A percentile compares a stretch with the other conserved stretches of the same genome.
phyloP scores from a whole-genome alignment of 2,329 filamentous ascomycete genomes.

The Penicillium freii region DNA sequence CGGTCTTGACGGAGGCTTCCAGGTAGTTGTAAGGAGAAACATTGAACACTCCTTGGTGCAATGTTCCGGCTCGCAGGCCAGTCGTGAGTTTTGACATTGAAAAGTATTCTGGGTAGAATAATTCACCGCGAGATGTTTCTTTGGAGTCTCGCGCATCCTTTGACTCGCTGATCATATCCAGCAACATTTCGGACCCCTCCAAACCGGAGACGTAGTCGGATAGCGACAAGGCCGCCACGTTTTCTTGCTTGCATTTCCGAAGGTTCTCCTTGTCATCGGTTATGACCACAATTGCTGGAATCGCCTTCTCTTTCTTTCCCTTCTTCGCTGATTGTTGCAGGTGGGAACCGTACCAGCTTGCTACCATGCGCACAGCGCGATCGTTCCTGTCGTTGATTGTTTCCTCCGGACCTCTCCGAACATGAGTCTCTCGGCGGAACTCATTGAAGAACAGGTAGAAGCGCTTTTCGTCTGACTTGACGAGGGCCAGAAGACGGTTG shows the following conservation, averaged over 20 bases:
- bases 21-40: slow-evolving; percentile 98
- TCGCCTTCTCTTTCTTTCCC: slow-evolving; percentile 52
- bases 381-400: slow-evolving; percentile 97
- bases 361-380: slow-evolving; percentile 79
- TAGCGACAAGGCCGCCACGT: slow-evolving; percentile 65
- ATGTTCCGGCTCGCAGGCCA: slow-evolving; percentile 78
- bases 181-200: slow-evolving; percentile 76
- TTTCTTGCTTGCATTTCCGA: slow-evolving; percentile 72
- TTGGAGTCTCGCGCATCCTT: slow-evolving; percentile 65
- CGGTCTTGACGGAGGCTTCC: slow-evolving; percentile 85
- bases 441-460: slow-evolving; percentile 99
- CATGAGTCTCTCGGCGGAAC: slow-evolving; percentile 87
- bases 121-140: slow-evolving; percentile 61
- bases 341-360: slow-evolving; percentile 87
- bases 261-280: slow-evolving; percentile 90
- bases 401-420: slow-evolving; percentile 71
- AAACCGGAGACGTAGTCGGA: slow-evolving; percentile 78
- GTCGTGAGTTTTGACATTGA: slow-evolving; percentile 92
- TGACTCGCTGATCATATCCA: slow-evolving; percentile 89
- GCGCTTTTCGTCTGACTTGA: slow-evolving; percentile 92
- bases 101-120: slow-evolving; percentile 86
- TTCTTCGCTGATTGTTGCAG: slow-evolving; percentile 60
- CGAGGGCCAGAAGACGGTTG: slow-evolving; percentile 84
- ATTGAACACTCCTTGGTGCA: slow-evolving; percentile 94
- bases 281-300: slow-evolving; percentile 84